These are phyloP conservation scores for Fragilariopsis cylindrus DNA, from an alignment of 108 stramenopile species.

Conservation along the genomic window DNA sequence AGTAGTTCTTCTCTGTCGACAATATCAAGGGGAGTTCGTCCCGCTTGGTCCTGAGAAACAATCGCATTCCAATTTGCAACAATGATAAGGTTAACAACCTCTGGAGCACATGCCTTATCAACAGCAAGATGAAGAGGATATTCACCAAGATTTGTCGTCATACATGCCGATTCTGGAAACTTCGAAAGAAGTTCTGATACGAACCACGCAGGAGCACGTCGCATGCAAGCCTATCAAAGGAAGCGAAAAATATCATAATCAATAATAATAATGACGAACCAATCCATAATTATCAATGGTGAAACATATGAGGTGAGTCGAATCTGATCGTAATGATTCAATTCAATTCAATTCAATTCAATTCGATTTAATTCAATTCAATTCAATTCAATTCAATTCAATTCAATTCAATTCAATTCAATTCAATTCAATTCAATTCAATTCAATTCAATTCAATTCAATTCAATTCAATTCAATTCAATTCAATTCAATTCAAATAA, in stretches of 20 bases:
- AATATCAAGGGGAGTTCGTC: slow-evolving; percentile 66
- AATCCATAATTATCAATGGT: slow-evolving; percentile 23
- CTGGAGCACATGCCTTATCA: slow-evolving; percentile 59
- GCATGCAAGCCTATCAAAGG: slow-evolving; percentile 58
- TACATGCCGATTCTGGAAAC: slow-evolving; percentile 58
- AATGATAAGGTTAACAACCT: slow-evolving; percentile 63
- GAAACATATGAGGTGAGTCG: slow-evolving; percentile 32
- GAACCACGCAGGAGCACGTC: slow-evolving; percentile 70
- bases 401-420: not conserved
- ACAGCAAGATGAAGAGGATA: slow-evolving; percentile 66
- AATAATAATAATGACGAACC: slow-evolving; percentile 13
- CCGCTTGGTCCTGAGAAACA: slow-evolving; percentile 73
- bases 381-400: not conserved
- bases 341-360: not conserved
- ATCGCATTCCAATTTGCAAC: slow-evolving; percentile 60
- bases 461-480: not conserved
- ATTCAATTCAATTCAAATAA: not conserved
- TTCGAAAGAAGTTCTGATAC: slow-evolving; percentile 61
- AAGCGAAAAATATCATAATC: not conserved
- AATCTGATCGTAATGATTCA: not conserved
- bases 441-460: not conserved
- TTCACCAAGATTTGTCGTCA: slow-evolving; percentile 62
- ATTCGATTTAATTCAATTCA: not conserved
- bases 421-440: not conserved
- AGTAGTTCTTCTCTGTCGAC: slow-evolving; percentile 47